Conservation (phyloP, 2,329 filamentous ascomycete species). For the Pseudocercospora cruenta region DNA sequence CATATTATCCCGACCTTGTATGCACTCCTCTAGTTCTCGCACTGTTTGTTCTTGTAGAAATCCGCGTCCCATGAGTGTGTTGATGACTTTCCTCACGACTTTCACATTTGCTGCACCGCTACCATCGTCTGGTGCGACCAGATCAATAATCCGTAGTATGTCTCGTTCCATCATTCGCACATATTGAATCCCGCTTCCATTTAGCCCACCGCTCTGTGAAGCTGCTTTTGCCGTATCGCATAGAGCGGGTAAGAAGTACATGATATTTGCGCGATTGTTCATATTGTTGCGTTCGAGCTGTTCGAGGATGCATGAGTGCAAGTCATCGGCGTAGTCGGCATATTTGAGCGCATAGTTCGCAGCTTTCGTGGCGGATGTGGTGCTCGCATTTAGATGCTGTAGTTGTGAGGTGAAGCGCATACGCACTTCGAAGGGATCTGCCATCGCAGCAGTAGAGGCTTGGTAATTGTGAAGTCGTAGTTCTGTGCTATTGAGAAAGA, state of each 20-base stretch:
- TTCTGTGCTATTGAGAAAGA: background rate
- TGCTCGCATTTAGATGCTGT: slow-evolving; percentile 86
- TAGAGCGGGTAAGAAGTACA: slow-evolving; percentile 97
- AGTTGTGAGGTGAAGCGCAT: slow-evolving; percentile 94
- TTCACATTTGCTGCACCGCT: slow-evolving; percentile 92
- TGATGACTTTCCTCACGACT: slow-evolving; percentile 71
- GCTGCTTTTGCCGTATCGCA: slow-evolving; percentile 76
- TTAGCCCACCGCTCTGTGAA: slow-evolving; percentile 61
- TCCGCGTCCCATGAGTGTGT: slow-evolving; percentile 61
- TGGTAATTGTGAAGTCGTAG: background rate
- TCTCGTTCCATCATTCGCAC: slow-evolving; percentile 94
- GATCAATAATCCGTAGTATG: slow-evolving; percentile 87
- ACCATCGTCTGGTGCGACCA: slow-evolving; percentile 83
- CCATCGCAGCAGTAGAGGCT: slow-evolving; percentile 50
- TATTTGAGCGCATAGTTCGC: slow-evolving; percentile 94
- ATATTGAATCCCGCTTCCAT: slow-evolving; percentile 61
- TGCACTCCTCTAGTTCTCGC: slow-evolving; percentile 76
- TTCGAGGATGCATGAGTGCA: slow-evolving; percentile 96
- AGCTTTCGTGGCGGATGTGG: slow-evolving; percentile 86
- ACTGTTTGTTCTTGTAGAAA: slow-evolving; percentile 77
- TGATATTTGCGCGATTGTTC: slow-evolving; percentile 97
- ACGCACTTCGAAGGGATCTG: slow-evolving; percentile 95
- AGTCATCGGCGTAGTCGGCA: slow-evolving; percentile 91
- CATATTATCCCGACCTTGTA: slow-evolving; percentile 71
- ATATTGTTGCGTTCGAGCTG: slow-evolving; percentile 92